Evolutionary conservation across 306 rosid species (phyloP), one percentile per base, ranked within the genome.

Genomic region (Cucurbita argyrosperma): DNA sequence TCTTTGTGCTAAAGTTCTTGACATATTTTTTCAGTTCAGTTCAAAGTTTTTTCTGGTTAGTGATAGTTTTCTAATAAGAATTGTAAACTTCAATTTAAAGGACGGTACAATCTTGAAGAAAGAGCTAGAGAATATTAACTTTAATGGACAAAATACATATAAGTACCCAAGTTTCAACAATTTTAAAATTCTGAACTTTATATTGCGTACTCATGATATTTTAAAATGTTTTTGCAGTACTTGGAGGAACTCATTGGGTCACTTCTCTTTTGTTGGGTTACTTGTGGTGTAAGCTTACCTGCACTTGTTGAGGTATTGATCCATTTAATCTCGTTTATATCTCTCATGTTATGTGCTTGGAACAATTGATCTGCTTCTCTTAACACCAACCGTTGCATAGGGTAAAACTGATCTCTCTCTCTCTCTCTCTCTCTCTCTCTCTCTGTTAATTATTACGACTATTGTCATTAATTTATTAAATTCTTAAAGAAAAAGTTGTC

Each of bases 271-370:
- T 85, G 85, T 77, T 93, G 97, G 97, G 91, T 93, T 84, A 86
- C 92, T 79, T 93, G 97, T 77, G 94, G 93, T 77, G 96, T 93
- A 76, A 93, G 93, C 86, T 79, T 93, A 81, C 82, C 80, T 77
- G 91, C 98, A 49, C 93, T 93, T 73, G 82, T 86, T 72, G 97
- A 93, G 98, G 98, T 93, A 90, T 78, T 71, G 19, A 77, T 53
- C 74, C 79, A 23, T 18, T 65, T 63, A 46, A 30, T 38, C 64
- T n/a, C 67, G 62, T 26, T 73, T 75, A 76, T 75, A 23, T 78
- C 75, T 70, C 42, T 37, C 13, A 71, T 6, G 16, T 35, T 69
- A 57, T 62, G 46, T 66, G 30, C 54, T 4, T 61, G 18, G 53
- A 42, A 6, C 45, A 50, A 15, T 64, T 64, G 12, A 4, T 50